Evolutionary conservation across 345 rosid genomes (phyloP).

Genomic region (Citrus glauca): DNA sequence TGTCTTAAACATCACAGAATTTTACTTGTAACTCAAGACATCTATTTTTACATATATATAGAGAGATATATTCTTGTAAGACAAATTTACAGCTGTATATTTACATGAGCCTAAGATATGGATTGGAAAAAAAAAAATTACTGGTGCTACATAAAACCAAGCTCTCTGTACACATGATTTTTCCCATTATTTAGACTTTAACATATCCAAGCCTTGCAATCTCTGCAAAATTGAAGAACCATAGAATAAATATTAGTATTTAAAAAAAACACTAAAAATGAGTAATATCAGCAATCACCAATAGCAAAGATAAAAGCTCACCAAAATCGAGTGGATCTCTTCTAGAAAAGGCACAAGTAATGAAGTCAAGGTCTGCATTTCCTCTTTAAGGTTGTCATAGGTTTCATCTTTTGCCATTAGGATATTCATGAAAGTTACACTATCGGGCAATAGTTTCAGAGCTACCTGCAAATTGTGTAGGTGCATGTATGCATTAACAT

Average conservation of each 20-base stretch:
- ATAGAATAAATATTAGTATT: not conserved
- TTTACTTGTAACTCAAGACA: not conserved
- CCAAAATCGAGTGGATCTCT: constrained; percentile 64
- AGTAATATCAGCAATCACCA: not conserved
- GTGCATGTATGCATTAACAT: not conserved
- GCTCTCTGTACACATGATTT: constrained; percentile 5
- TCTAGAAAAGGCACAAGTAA: constrained; percentile 54
- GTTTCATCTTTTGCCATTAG: constrained; percentile 54
- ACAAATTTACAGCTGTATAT: constrained; percentile 22
- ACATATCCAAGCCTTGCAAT: constrained; percentile 46
- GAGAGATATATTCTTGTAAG: not conserved
- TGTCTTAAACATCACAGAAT: not conserved
- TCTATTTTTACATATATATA: constrained; percentile 5
- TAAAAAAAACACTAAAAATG: not conserved
- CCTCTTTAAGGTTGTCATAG: constrained; percentile 46
- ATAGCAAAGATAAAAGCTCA: constrained; percentile 17
- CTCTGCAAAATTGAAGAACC: constrained; percentile 38
- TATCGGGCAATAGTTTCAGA: constrained; percentile 68
- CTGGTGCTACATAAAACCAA: constrained; percentile 2
- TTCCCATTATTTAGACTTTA: constrained; percentile 48
- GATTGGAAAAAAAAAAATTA: not conserved
- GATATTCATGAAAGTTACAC: constrained; percentile 48
- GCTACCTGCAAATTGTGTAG: constrained; percentile 49
- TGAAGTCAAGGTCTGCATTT: constrained; percentile 50
- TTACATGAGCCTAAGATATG: not conserved